These are phyloP conservation scores for Raffaelea arxii DNA, from an alignment of 2,329 filamentous ascomycete species.

Conservation along the genomic window DNA sequence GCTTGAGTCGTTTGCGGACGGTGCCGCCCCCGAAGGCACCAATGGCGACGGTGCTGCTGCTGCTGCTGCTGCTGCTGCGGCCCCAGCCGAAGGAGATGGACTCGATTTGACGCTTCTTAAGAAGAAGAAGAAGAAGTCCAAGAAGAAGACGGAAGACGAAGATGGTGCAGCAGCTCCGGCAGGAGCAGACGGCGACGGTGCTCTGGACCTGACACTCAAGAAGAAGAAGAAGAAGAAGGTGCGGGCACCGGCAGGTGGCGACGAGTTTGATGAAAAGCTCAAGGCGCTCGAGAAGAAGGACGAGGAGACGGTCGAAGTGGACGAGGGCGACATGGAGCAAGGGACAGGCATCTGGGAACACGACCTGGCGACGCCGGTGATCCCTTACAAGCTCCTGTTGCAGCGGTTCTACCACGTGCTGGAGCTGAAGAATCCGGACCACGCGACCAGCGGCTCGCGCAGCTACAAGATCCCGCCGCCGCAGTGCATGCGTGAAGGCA, in stretches of 20 bases:
- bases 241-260: slow-evolving; percentile 30
- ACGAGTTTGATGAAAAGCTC: slow-evolving; percentile 51
- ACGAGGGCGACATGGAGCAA: slow-evolving; percentile 68
- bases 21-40: slow-evolving; percentile 28
- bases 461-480: slow-evolving; percentile 99
- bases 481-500: slow-evolving; percentile 98
- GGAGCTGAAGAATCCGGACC: slow-evolving; percentile 92
- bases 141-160: slow-evolving; percentile 40
- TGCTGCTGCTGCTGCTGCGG: slow-evolving; percentile 21
- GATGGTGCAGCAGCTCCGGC: slow-evolving; percentile 37
- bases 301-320: slow-evolving; percentile 49
- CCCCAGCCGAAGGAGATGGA: slow-evolving; percentile 43
- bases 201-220: slow-evolving; percentile 43
- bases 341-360: slow-evolving; percentile 89
- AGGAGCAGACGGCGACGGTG: slow-evolving; percentile 51
- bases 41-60: slow-evolving; percentile 18
- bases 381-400: slow-evolving; percentile 79
- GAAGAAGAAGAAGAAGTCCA: slow-evolving; percentile 44
- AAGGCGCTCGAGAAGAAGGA: slow-evolving; percentile 52
- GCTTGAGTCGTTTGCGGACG: slow-evolving; percentile 45
- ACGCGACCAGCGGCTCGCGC: slow-evolving; percentile 78
- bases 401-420: slow-evolving; percentile 90
- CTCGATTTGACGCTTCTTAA: slow-evolving; percentile 55
- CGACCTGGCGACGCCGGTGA: slow-evolving; percentile 60
- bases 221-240: slow-evolving; percentile 75